Evolutionary conservation across 2,329 filamentous ascomycete species (phyloP), one percentile per base, ranked within the genome.

Genomic region (Penicillium nordicum): DNA sequence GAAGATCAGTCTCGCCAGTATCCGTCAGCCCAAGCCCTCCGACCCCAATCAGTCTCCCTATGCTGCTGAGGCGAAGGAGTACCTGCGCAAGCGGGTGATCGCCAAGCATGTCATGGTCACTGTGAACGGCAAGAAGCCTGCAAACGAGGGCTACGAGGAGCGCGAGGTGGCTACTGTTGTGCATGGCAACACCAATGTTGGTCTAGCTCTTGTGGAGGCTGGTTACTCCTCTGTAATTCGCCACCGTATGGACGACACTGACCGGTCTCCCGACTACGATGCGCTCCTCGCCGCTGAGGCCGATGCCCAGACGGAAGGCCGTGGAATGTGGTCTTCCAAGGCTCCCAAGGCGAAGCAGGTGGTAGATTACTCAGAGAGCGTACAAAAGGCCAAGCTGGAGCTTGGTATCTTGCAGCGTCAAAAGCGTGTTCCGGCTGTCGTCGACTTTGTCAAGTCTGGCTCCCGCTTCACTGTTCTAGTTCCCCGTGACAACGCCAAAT

Each of bases 361-460:
- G 71, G 83, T 88, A 43, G 94, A 99, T 73, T 92, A 93, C 70
- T 97, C 92, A 5, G 94, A 97, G 74, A 92, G 84, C 58, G 78
- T 93, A 7, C 93, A 97, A 73, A 96, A 97, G 77, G 94, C 94
- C 61, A 97, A 97, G 82, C 88, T 96, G 52, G 92, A 96, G 74
- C 83, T 96, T 37, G 89, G 90, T 11, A 87, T 91, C 23, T 82
- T 99, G 32, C 90, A 94, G 59, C 86, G 93, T 52, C 92, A 97
- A 74, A 93, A 91, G 81, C 93, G 90, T 75, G 88, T 97, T 4
- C 92, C 94, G 8, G 94, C 89, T 11, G 82, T 99, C 65, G 92
- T 99, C 41, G 94, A 99, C 74, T 99, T 95, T 74, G 94, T 96
- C 80, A 97, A 97, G 78, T 90, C 92, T n/a, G 94, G 90, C 30